Base-by-base conservation (phyloP, 2,329 filamentous ascomycete species). In the Cladosporium phlei region DNA sequence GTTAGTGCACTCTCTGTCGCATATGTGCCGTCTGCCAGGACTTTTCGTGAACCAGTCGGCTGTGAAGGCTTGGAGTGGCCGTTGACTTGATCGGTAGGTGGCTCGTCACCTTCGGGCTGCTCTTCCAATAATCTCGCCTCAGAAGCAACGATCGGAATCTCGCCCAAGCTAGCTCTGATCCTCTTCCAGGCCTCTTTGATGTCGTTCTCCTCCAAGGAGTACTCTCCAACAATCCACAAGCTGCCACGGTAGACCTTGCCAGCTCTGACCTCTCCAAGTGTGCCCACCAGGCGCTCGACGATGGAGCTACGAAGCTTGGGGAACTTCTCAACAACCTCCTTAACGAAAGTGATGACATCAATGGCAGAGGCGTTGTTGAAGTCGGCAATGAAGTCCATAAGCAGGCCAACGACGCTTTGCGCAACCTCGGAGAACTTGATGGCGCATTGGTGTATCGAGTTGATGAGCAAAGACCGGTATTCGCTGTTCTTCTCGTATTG, bases 351-450 rank as follows among this genome's bases (percentile, higher is more conserved):
- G 63, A 98, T 97, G 45, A 98, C 91, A 67, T 98, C 93, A 22
- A 98, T 88, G 1, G 93, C 93, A 1, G 91, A 95, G 34, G 87
- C 86, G 63, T 95, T 96, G 74, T 95, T 97, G 67, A 97, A 96
- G 67, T 98, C 93, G 42, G 87, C 88, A 61, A 98, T 96, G 65
- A 97, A 97, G 69, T 98, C 93, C 93, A 98, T 98, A 45, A 98
- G 78, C 34, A 96, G 79, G 55, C 93, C 93, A 46, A 98, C 93
- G 12, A 98, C 93, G 63, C 88, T 97, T 35, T 91, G 87, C 20
- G 93, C 93, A 52, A 98, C 91, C 69, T 98, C 91, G 9, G 93
- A 97, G 73, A 97, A 97, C 65, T 95, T 96, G 76, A 98, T 97
- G 59, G 93, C 93, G 67, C 93, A 97, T 66, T 94, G 89, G 68